phyloP scores from a whole-genome alignment of 805 yeast species.

The Priceomyces melissophilus region DNA sequence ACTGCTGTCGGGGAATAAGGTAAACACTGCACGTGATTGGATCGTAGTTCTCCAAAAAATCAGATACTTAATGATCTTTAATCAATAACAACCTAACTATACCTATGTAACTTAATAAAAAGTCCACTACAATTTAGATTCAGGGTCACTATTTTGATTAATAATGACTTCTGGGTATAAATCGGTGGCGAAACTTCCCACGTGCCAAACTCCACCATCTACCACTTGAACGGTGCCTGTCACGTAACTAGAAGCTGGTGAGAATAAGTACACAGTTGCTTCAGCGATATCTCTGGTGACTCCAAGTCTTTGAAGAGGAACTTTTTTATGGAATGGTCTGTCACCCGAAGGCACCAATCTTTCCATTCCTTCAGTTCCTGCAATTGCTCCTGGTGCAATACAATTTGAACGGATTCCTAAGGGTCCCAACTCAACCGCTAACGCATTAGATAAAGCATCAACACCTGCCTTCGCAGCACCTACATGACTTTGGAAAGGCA shows the following conservation, averaged over 20 bases:
- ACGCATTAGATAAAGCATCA: conserved; percentile 77
- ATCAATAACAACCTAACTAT: too few species aligned
- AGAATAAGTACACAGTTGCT: conserved; percentile 77
- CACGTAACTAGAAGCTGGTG: conserved; percentile 75
- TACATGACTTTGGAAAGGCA: conserved; percentile 86
- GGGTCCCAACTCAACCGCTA: conserved; percentile 92
- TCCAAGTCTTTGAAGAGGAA: conserved; percentile 71
- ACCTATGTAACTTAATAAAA: too few species aligned
- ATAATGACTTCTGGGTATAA: conserved; percentile 32
- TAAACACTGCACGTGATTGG: too few species aligned
- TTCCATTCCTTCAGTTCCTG: conserved; percentile 79
- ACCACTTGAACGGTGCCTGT: conserved; percentile 78
- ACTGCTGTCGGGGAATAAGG: too few species aligned
- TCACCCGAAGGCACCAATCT: conserved; percentile 51
- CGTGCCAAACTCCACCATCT: conserved; percentile 91
- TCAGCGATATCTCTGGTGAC: conserved; percentile 78
- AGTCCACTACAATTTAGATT: conserved; percentile 17
- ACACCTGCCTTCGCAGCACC: conserved; percentile 96
- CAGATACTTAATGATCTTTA: too few species aligned
- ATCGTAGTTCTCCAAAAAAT: too few species aligned
- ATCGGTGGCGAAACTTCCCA: conserved; percentile 43
- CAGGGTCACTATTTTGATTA: conserved; percentile 24
- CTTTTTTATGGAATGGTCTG: conserved; percentile 36
- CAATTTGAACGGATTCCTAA: conserved; percentile 79
- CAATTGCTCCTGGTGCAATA: conserved; percentile 91